Evolutionary conservation across 768 basidiomycete genomes (phyloP).

Genomic region (Phylloporus rhodoxanthus): DNA sequence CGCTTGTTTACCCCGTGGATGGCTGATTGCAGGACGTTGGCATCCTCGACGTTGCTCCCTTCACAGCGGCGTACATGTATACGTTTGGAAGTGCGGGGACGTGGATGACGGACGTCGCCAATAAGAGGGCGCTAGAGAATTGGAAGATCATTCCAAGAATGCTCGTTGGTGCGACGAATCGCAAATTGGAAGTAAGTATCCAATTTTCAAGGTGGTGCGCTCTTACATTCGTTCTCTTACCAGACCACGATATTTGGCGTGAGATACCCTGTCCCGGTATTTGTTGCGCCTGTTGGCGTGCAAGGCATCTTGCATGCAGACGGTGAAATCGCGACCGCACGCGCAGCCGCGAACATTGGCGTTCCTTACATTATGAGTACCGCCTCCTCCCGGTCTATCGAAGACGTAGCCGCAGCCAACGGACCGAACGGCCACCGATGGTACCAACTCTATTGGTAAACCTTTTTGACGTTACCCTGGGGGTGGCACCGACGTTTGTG

Average conservation of each 20-base stretch:
- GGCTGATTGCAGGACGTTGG: neutral
- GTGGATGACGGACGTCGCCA: slow-evolving; percentile 58
- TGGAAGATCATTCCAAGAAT: slow-evolving; percentile 79
- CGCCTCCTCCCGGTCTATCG: slow-evolving; percentile 65
- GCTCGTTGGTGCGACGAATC: slow-evolving; percentile 55
- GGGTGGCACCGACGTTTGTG: neutral
- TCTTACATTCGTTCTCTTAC: neutral
- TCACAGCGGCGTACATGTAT: slow-evolving; percentile 69
- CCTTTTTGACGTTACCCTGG: neutral
- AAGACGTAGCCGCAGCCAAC: slow-evolving; percentile 70
- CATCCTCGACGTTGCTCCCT: neutral
- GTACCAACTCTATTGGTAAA: slow-evolving; percentile 79
- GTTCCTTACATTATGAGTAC: slow-evolving; percentile 75
- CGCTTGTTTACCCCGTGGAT: neutral
- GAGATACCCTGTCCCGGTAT: slow-evolving; percentile 52
- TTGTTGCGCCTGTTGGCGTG: slow-evolving; percentile 73
- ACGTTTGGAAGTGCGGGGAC: slow-evolving; percentile 74
- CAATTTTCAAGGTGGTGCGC: too few species aligned
- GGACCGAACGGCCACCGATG: slow-evolving; percentile 58
- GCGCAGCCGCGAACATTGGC: slow-evolving; percentile 54
- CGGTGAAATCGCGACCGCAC: slow-evolving; percentile 65
- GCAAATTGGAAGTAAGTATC: slow-evolving; percentile 51
- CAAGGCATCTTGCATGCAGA: slow-evolving; percentile 69
- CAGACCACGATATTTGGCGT: slow-evolving; percentile 71
- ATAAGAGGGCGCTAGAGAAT: slow-evolving; percentile 55